Conservation (phyloP, 225 moss, liverwort and hornwort species). For the Polytrichum commune region DNA sequence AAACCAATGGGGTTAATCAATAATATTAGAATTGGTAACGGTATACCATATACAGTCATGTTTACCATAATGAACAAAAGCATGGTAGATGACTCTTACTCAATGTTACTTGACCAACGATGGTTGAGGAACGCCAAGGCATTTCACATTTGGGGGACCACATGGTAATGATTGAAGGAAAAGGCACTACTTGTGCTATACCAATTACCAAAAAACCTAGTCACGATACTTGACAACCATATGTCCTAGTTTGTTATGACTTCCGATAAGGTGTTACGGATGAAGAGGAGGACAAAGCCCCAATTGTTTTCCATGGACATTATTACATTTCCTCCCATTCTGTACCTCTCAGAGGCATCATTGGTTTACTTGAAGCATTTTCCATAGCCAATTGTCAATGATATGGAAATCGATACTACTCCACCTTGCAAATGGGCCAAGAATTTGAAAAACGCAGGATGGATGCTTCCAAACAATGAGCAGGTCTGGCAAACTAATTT, state of each 20-base stretch:
- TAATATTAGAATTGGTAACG: background rate
- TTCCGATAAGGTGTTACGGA: background rate
- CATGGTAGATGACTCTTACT: background rate
- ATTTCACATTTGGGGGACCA: background rate
- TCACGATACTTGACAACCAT: background rate
- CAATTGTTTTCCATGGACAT: background rate
- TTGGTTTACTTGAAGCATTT: background rate
- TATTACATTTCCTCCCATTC: too few relatives aligned
- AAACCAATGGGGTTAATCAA: background rate
- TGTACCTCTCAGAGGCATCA: background rate
- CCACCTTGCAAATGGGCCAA: background rate
- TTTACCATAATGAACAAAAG: too few relatives aligned
- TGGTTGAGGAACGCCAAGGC: background rate
- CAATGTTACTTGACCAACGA: background rate
- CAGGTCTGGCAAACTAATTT: background rate
- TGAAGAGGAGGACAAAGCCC: background rate
- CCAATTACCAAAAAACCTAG: background rate
- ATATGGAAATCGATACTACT: background rate
- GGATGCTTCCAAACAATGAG: background rate
- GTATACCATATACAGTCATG: too few relatives aligned
- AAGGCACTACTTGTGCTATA: too few relatives aligned
- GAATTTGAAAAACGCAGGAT: background rate
- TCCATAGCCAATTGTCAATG: background rate
- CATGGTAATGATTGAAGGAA: too few relatives aligned
- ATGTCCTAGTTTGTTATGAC: background rate